Evolutionary conservation across 495 filamentous ascomycete genomes (phyloP), one percentile per base, ranked within the genome.

Genomic region (Podospora didyma): DNA sequence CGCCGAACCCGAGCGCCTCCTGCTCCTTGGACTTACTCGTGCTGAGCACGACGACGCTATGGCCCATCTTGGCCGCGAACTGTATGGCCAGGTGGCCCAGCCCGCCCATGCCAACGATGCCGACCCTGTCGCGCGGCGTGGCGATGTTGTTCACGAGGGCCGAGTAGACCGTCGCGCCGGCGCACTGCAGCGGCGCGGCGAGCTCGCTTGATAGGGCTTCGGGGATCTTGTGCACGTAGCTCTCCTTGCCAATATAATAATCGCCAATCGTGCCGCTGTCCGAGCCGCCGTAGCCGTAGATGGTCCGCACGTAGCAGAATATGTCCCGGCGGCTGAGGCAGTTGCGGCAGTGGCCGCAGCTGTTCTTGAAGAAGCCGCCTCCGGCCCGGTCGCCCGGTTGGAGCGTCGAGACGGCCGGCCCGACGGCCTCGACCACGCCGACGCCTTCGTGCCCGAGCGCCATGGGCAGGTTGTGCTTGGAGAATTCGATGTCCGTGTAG

Each of bases 41-140:
- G 3, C 77, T 81, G 21, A 85, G 68, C 0, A 82, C 83, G 2
- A 85, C 77, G 1, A 85, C 83, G 19, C 79, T 75, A 58, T 71
- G 79, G 7, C 83, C 83, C 76, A 82, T 79, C 60, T 82, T 80
- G 24, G 71, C 60, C 10, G 81, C 82, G 39, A 82, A 79, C 68
- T 84, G 79, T 56, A 86, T 81, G 4, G 82, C 82, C 49, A 86
- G 57, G 65, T 86, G 82, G 9, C 83, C 83, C 0, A 86, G 73
- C 11, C 82, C 83, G 26, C 83, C 83, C 14, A 86, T 67, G 4
- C 82, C 83, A 53, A 84, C 73, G 21, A 86, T 65, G 39, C 68
- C 79, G 12, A 81, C 75, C 7, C 72, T 64, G n/a, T 72, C 69
- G 2, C 69, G 72, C 1, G 78, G 64, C 58, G 66, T 62, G 11